Evolutionary conservation across 805 yeast species (phyloP).

Genomic region (Ascoidea asiatica): DNA sequence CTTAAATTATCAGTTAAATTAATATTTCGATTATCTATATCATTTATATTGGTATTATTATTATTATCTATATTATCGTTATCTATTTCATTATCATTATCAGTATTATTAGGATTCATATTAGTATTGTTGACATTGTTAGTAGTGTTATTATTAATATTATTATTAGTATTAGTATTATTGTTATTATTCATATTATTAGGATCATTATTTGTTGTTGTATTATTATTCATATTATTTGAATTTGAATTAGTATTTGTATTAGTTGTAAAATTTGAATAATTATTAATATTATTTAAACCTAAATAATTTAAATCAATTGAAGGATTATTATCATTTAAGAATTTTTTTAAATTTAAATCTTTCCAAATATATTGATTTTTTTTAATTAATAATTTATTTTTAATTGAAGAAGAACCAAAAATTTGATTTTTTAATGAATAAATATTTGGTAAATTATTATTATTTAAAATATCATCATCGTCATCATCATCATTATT

Average conservation of each 20-base stretch:
- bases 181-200: not conserved
- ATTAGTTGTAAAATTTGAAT: not conserved
- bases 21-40: not conserved
- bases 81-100: conserved; percentile 3
- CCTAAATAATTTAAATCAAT: conserved; percentile 1
- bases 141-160: conserved; percentile 2
- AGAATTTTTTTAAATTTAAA: conserved; percentile 13
- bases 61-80: not conserved
- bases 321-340: conserved; percentile 10
- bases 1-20: conserved; percentile 1
- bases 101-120: conserved; percentile 2
- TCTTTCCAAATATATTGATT: conserved; percentile 16
- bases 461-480: conserved; percentile 9
- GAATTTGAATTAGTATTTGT: not conserved
- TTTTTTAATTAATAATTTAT: conserved; percentile 10
- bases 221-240: not conserved
- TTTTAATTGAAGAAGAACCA: conserved; percentile 11
- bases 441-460: conserved; percentile 3
- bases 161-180: not conserved
- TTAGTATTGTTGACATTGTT: conserved; percentile 5
- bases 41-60: not conserved
- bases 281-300: not conserved
- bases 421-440: conserved; percentile 12
- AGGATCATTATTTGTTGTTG: not conserved
- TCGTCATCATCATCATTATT: conserved; percentile 2